Base-by-base conservation (phyloP, 352 stramenopile species). In the Phytopythium boreale region DNA sequence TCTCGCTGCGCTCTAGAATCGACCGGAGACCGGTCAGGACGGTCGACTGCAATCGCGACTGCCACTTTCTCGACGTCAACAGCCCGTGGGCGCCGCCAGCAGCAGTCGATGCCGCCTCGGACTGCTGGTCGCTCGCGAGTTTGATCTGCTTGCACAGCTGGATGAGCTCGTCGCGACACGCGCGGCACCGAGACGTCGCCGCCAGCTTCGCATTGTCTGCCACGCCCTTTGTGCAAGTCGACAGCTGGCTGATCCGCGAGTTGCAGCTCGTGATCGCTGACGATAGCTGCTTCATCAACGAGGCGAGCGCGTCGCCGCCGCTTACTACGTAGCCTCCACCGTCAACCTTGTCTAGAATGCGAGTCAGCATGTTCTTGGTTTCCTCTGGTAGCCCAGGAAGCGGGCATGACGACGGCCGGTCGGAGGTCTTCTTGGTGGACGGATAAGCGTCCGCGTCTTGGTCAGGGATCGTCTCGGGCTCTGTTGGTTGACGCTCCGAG, bases 91-190 rank as follows among this genome's bases (percentile, higher is more conserved):
- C 49, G 19, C 39, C 34, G 8, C 31, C 59, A 2, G 10, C 56
- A 41, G 31, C 56, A 15, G 4, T 26, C 20, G 3, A 0, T 24
- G n/a, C 17, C 24, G 27, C 1, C 43, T 26, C 37, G 10, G 44
- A 11, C 17, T 31, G 44, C 34, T 53, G 12, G 7, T 39, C 39
- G 10, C 17, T 3, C 24, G 69, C 39, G 14, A 84, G 61, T 41
- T 74, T 71, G 27, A 74, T 37, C 27, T 67, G 67, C 66, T 84
- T 84, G 37, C 74, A 71, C 0, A 84, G 69, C 56, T 77, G 69
- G 52, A 82, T 75, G n/a, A 84, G 56, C 31, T 72, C 56, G 49
- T 82, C 65, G n/a, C 74, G 76, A 29, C 76, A 84, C n/a, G 73
- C 55, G 1, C 67, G 69, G 39, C 74, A 84, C 5, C 76, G 69